Percentiles rank a stretch among this genome's conserved stretches.
phyloP scores from a whole-genome alignment of 2,329 filamentous ascomycete genomes.

The Aulographum hederae region DNA sequence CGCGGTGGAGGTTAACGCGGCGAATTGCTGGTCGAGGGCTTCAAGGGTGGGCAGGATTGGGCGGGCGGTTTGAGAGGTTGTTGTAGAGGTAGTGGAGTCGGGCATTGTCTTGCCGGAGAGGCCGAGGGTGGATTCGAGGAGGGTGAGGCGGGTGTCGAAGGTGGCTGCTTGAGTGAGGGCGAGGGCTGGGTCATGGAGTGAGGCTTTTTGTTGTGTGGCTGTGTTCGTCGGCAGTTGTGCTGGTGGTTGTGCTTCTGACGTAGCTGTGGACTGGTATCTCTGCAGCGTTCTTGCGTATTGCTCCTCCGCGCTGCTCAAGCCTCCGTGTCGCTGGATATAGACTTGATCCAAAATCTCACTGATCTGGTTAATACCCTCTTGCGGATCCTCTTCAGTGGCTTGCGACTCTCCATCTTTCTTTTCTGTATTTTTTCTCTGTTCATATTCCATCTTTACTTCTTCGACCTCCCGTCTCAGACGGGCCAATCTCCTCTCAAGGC shows the following conservation, averaged over 20 bases:
- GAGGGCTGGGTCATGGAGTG: too few relatives aligned
- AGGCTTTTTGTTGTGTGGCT: conserved; percentile 7
- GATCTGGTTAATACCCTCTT: conserved; percentile 46
- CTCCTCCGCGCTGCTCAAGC: conserved; percentile 16
- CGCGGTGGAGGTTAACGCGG: conserved; percentile 31
- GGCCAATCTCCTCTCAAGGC: conserved; percentile 59
- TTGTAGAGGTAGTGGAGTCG: too few relatives aligned
- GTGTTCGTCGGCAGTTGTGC: neutral
- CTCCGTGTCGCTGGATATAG: conserved; percentile 28
- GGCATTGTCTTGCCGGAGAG: conserved; percentile 52
- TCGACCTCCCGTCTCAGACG: conserved; percentile 69
- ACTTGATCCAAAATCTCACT: conserved; percentile 50
- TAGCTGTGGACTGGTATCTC: neutral
- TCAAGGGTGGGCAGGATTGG: conserved; percentile 73
- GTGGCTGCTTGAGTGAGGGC: conserved; percentile 69
- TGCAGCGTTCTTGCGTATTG: conserved; percentile 6
- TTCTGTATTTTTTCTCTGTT: conserved; percentile 18
- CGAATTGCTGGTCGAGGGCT: conserved; percentile 62
- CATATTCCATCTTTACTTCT: conserved; percentile 38
- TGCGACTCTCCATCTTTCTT: conserved; percentile 10
- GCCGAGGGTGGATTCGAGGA: conserved; percentile 67
- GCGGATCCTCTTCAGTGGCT: conserved; percentile 21
- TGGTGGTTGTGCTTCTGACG: too few relatives aligned
- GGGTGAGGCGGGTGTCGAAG: conserved; percentile 65
- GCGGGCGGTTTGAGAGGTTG: conserved; percentile 30